Conservation (phyloP, 805 yeast species). For the Pichia phayaonensis region DNA sequence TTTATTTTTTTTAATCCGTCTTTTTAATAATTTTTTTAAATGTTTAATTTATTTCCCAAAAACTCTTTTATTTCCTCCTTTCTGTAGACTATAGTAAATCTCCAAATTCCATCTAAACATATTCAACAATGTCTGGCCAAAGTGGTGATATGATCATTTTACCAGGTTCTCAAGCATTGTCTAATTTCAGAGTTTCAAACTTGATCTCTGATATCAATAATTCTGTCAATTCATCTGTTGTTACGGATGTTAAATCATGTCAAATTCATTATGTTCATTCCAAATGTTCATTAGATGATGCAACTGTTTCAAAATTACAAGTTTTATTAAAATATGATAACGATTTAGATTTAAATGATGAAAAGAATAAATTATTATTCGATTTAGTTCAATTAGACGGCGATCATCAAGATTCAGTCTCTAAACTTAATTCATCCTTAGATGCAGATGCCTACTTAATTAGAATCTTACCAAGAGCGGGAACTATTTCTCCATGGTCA, state of each 20-base stretch:
- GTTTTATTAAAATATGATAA: slow-evolving; percentile 69
- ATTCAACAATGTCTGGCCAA: slow-evolving; percentile 6
- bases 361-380: slow-evolving; percentile 15
- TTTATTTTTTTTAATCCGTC: not conserved
- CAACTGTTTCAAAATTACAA: slow-evolving; percentile 43
- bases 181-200: slow-evolving; percentile 74
- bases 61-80: not conserved
- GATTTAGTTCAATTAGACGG: slow-evolving; percentile 25
- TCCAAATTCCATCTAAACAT: not conserved
- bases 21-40: not conserved
- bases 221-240: slow-evolving; percentile 58
- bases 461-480: slow-evolving; percentile 82
- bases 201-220: slow-evolving; percentile 67
- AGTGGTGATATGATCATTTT: slow-evolving; percentile 37
- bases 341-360: slow-evolving; percentile 47
- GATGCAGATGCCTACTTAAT: slow-evolving; percentile 48
- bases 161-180: slow-evolving; percentile 88
- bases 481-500: slow-evolving; percentile 98
- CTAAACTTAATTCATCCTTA: slow-evolving; percentile 14
- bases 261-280: slow-evolving; percentile 76
- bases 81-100: not conserved
- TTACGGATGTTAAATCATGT: slow-evolving; percentile 63
- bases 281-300: slow-evolving; percentile 31
- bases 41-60: not conserved
- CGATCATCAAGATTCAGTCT: slow-evolving; percentile 12